Evolutionary conservation across 2,329 filamentous ascomycete genomes (phyloP), one percentile per base, ranked within the genome.

Genomic region (Diaporthe aspalathi): DNA sequence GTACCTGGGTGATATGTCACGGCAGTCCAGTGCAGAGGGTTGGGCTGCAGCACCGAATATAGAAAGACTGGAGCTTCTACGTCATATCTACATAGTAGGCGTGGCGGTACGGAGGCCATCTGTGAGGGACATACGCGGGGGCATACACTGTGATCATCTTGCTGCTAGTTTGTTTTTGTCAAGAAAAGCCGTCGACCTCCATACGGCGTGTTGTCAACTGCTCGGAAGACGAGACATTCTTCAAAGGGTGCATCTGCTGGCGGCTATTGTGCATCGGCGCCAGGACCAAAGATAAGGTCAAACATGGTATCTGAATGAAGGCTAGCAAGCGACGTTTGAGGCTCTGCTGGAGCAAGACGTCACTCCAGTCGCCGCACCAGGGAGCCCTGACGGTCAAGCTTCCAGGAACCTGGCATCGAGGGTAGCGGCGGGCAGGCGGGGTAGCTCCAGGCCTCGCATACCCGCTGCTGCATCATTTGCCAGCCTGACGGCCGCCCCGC

Each of bases 381-480:
- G 60, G 52, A 43, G 50, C 56, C 70, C 70, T 72, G 70, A 47
- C 45, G 45, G 56, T 43, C 60, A 40, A 43, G 29, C 14, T 35
- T 22, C 45, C 40, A 16, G 35, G n/a, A n/a, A 63, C 43, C 60
- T 49, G 32, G 11, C 47, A 32, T 22, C 11, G 5, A 56, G 38
- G 57, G 63, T n/a, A 29, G 24, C 35, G 24, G 71, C 69, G 32
- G 32, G 5, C 32, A 38, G 35, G 35, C 35, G 72, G 72, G 72
- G 69, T 71, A 71, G 69, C 57, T 68, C 24, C 50, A 72, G 69
- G 66, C 60, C 69, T 65, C 72, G 72, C 69, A 68, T 54, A 40
- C 43, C 70, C 70, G 70, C 72, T 35, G 53, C 43, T 43, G 49
- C 43, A 17, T 50, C 47, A 73, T 72, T 68, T 71, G 71, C 38